Evolutionary conservation across 345 rosid species (phyloP).

Genomic region (Syzygium aqueum): DNA sequence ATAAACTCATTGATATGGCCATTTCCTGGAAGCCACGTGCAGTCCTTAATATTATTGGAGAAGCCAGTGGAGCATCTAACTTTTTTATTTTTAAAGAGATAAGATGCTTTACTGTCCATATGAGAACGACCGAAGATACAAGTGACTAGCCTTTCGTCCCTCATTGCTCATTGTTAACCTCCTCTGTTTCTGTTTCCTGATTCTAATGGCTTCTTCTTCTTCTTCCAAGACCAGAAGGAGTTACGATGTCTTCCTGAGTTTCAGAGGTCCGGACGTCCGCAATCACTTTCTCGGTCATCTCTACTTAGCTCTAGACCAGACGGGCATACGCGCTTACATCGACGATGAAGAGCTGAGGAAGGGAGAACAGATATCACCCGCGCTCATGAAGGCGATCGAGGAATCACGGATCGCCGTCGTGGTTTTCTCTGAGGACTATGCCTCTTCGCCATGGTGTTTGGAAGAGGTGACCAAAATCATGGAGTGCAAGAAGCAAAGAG

Average conservation of each 20-base stretch:
- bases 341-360: not conserved
- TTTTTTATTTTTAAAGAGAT: not conserved
- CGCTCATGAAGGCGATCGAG: not conserved
- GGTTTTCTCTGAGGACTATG: not conserved
- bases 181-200: not conserved
- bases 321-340: not conserved
- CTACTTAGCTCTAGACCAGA: not conserved
- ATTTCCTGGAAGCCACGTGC: not conserved
- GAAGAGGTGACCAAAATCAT: not conserved
- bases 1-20: not conserved
- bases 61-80: not conserved
- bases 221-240: not conserved
- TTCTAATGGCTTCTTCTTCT: not conserved
- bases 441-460: not conserved
- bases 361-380: not conserved
- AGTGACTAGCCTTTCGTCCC: not conserved
- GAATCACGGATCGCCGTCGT: not conserved
- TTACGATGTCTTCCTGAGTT: not conserved
- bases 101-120: not conserved
- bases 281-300: not conserved
- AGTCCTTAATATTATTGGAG: rapidly evolving
- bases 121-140: not conserved
- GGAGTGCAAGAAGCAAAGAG: not conserved
- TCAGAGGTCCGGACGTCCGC: not conserved
- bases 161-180: not conserved